A percentile compares a stretch with the other conserved stretches of the same genome.
Conservation (phyloP, 2,329 filamentous ascomycete species). For the Calonectria multiphialidica region DNA sequence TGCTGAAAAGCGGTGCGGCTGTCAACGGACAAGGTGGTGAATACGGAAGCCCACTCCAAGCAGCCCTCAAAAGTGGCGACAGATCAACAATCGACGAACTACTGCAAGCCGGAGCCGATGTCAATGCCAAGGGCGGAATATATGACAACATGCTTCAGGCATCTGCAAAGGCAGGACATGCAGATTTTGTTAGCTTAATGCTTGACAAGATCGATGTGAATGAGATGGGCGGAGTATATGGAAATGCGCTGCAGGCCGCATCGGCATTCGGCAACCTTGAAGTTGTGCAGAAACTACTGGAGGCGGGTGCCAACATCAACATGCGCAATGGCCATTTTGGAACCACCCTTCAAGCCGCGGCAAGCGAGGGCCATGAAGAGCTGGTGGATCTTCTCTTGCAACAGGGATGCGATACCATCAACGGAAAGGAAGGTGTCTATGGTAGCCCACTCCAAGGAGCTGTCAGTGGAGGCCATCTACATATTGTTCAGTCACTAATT, state of each 20-base stretch:
- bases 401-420: background rate
- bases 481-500: background rate
- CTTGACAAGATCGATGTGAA: background rate
- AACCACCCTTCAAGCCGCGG: background rate
- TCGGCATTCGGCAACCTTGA: background rate
- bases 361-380: background rate
- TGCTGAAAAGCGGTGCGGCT: background rate
- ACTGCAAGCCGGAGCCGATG: background rate
- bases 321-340: background rate
- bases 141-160: background rate
- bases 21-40: background rate
- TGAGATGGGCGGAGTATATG: background rate
- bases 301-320: background rate
- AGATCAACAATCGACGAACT: background rate
- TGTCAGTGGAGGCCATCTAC: background rate
- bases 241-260: background rate
- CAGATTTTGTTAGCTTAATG: background rate
- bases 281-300: background rate
- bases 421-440: background rate
- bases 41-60: background rate
- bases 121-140: background rate
- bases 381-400: background rate
- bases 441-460: background rate
- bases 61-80: background rate
- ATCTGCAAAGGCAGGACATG: background rate